Conservation (phyloP, 768 basidiomycete species). For the Lactarius sp. region DNA sequence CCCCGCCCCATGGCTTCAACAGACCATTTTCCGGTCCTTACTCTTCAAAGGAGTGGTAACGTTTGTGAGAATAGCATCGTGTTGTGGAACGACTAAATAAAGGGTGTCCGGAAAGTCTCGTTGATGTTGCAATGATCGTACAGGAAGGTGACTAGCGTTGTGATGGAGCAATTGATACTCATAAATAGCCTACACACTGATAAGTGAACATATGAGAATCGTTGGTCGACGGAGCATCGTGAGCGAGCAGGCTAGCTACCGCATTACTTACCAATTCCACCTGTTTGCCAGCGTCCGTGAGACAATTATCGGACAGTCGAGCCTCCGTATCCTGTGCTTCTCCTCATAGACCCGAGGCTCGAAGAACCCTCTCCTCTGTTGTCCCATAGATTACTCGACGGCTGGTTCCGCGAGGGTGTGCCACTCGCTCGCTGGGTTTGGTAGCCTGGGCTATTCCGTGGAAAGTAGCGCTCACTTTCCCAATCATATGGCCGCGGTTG, state of each 20-base stretch:
- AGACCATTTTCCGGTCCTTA: too few species aligned
- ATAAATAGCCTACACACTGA: slow-evolving; percentile 5
- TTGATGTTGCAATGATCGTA: background rate
- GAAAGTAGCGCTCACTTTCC: slow-evolving; percentile 42
- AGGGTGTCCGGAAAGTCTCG: background rate
- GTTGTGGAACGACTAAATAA: background rate
- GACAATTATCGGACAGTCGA: slow-evolving; percentile 58
- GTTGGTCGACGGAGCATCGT: background rate
- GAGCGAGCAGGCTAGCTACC: background rate
- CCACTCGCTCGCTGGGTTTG: slow-evolving; percentile 27
- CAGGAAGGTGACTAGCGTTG: background rate
- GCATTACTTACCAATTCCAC: background rate
- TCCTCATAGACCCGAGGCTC: slow-evolving; percentile 63
- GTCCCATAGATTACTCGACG: slow-evolving; percentile 16
- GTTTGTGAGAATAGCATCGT: background rate
- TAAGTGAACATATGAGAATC: background rate
- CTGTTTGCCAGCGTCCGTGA: background rate
- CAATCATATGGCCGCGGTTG: slow-evolving; percentile 48
- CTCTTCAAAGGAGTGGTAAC: background rate
- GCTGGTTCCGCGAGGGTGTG: slow-evolving; percentile 9
- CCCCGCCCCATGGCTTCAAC: background rate
- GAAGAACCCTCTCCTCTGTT: slow-evolving; percentile 70
- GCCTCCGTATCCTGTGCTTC: slow-evolving; percentile 77
- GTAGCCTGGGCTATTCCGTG: slow-evolving; percentile 28
- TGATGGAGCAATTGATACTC: background rate